Evolutionary conservation across 2,329 filamentous ascomycete genomes (phyloP), one percentile per base, ranked within the genome.

Genomic region (Rutstroemia sp.): DNA sequence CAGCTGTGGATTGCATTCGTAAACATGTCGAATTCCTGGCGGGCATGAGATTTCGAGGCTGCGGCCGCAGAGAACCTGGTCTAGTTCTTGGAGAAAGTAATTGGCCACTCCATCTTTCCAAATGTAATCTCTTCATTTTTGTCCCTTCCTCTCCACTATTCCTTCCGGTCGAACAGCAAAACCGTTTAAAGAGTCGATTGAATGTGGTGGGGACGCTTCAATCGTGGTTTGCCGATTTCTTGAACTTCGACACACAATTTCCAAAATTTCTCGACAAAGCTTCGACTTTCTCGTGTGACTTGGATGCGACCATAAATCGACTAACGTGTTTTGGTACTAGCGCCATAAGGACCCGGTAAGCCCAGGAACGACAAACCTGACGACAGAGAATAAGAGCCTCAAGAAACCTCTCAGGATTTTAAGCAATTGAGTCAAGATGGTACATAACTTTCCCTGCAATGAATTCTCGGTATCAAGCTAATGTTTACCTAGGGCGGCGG

Each of bases 401-500:
- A 61, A 54, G 47, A 54, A 45, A 47, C 54, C 14, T 48, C 46
- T 38, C 51, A 47, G 23, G 44, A 57, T 52, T 51, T 46, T 54
- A 48, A 47, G 57, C 65, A 66, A 66, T 68, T 63, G 65, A 71
- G 73, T 57, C 74, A 83, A 78, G 69, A 85, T 85, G 82, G 82
- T 83, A 71, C 68, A 76, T 67, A 16, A 38, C 2, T n/a, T 25
- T 27, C 10, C n/a, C 34, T n/a, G 3, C 3, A 39, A 52, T 44
- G 49, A 7, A n/a, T 21, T 54, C 59, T 5, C 21, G 12, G 19
- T 38, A 39, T 59, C 2, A 42, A 63, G 64, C 78, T 82, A 72
- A 82, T 71, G 53, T 60, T 46, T 2, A 59, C 54, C 23, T 63
- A 86, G 86, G 88, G 88, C 77, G 88, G 88, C 77, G 90, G 91